Base-by-base conservation (phyloP, 2,329 filamentous ascomycete species). In the Xylaria digitata region DNA sequence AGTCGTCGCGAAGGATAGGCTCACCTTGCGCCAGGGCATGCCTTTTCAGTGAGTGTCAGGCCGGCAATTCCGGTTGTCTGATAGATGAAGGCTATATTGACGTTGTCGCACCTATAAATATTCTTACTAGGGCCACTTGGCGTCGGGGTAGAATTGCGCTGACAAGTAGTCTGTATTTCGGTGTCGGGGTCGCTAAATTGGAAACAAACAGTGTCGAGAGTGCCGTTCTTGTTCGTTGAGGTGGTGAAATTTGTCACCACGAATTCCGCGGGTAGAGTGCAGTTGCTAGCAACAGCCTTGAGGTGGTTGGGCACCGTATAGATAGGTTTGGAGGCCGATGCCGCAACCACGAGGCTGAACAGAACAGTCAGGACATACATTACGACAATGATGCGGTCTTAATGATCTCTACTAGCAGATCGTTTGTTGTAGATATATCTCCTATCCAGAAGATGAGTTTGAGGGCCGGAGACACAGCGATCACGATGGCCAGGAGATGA, bases 1-100 rank as follows among this genome's bases (percentile, higher is more conserved):
- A 11, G 2, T 45, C 3, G 26, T 52, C 19, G 42, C 30, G 17
- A 30, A 23, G 17, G 15, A 15, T n/a, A 3, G 23, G 70, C 73
- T 68, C 45, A 77, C 76, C 61, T 73, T 49, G 19, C 26, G 1
- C 65, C 71, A n/a, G 74, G 68, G 48, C 76, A 78, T 1, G 70
- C 74, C 54, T 42, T 56, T 56, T 78, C 76, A 26, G 73, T 69
- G 30, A 78, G 9, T 17, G 74, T 76, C 40, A 78, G 55, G 9
- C 74, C 74, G 23, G 65, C 68, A 11, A 72, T 63, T 15, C 70
- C 70, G n/a, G 70, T 72, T 17, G 72, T 74, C 63, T 77, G 73
- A 46, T 76, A 78, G 56, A 77, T 75, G 64, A 78, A 78, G 57
- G 69, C 55, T 32, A 78, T 70, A 32, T 67, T 69, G 37, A 54